Evolutionary conservation across 139 green algal species (phyloP).

Genomic region (Bryopsis sp.): DNA sequence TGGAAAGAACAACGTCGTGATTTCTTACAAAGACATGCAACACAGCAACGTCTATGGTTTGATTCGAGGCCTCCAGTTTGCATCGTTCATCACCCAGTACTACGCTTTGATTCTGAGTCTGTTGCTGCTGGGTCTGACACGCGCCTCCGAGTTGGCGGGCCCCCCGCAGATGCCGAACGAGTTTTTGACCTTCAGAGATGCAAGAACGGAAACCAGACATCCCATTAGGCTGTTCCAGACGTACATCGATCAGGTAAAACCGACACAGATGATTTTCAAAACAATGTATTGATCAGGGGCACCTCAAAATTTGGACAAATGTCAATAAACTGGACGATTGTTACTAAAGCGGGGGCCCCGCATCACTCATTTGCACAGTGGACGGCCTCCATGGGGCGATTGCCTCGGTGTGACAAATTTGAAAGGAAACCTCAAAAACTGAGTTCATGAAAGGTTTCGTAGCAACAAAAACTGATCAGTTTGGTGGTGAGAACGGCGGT

Average conservation of each 20-base stretch:
- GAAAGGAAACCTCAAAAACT: too few relatives aligned
- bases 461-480: too few relatives aligned
- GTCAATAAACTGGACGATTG: too few relatives aligned
- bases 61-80: conserved; percentile 96
- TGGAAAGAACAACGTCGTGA: conserved; percentile 68
- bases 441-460: too few relatives aligned
- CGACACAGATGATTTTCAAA: too few relatives aligned
- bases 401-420: too few relatives aligned
- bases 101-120: conserved; percentile 96
- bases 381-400: too few relatives aligned
- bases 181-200: conserved; percentile 90
- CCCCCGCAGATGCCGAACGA: conserved; percentile 89
- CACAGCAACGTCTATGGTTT: conserved; percentile 98
- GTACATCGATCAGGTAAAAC: conserved; percentile 83
- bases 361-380: too few relatives aligned
- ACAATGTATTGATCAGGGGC: too few relatives aligned
- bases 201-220: conserved; percentile 78
- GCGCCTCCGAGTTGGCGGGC: conserved; percentile 89
- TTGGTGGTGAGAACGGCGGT: too few relatives aligned
- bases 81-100: conserved; percentile 89
- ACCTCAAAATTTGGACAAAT: too few relatives aligned
- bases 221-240: conserved; percentile 95
- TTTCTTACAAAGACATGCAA: conserved; percentile 96
- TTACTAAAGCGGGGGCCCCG: too few relatives aligned
- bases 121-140: conserved; percentile 92